Evolutionary conservation across 345 rosid genomes (phyloP), one percentile per base, ranked within the genome.

Genomic region (Lepidium sativum): DNA sequence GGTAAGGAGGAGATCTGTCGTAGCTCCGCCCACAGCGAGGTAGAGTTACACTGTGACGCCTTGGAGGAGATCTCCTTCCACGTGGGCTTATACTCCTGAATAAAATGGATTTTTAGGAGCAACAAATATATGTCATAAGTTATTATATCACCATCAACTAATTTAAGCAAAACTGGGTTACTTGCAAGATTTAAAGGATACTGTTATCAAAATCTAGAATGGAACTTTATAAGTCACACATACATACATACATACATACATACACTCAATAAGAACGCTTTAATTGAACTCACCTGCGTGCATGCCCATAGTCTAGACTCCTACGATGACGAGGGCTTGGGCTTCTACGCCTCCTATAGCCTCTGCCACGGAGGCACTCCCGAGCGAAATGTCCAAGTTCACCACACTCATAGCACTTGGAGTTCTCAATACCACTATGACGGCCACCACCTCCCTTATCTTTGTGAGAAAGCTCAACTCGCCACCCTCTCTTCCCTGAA

Each of bases 361-460:
- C 89, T 17, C 54, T 18, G 60, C 91, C 86, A 29, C 86, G 83
- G 41, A 78, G 83, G 58, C 91, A 89, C 66, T 89, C 96, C 7
- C 89, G 70, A 35, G 95, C 96, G 77, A 89, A 89, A 69, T 89
- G 96, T 60, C 95, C 95, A 74, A 82, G 77, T 65, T 85, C 91
- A 27, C 96, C 96, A 40, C 96, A 89, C 64, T 87, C 90, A 47
- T 84, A 89, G 65, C 96, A 89, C 72, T 89, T 89, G 69, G 78
- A 73, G 44, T 84, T 85, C 14, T 83, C 89, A 53, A 80, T 77
- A 49, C 85, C 86, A 10, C 88, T 83, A 47, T 80, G 83, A 4
- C 87, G 83, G 20, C 86, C 77, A 16, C 83, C 84, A 34, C 83
- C 83, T 25, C 86, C 86, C 44, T 77, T 88, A 9, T 87, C 84